Conservation (phyloP, 148 eudicot genomes). For the Persicaria maculosa region DNA sequence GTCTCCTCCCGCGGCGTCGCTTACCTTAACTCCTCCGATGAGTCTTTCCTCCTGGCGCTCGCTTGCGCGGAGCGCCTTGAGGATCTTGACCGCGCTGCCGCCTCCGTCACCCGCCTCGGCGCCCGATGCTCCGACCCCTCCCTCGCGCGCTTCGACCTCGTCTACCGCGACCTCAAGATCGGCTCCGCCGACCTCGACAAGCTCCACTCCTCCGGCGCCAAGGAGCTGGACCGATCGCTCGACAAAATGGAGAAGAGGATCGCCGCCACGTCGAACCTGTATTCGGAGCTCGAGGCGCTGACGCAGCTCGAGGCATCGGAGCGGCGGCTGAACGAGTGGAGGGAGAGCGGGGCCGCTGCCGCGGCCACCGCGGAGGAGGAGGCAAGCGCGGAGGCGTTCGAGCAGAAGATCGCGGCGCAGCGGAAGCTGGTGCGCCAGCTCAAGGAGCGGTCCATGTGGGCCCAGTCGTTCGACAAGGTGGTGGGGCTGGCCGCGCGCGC, state of each 20-base stretch:
- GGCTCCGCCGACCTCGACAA: slow-evolving; percentile 42
- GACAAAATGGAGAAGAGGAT: slow-evolving; percentile 52
- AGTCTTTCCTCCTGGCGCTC: slow-evolving; percentile 45
- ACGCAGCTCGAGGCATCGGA: slow-evolving; percentile 53
- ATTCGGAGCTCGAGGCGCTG: slow-evolving; percentile 38
- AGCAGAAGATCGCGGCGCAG: slow-evolving; percentile 41
- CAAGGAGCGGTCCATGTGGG: slow-evolving; percentile 60
- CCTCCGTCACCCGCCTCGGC: slow-evolving; percentile 44
- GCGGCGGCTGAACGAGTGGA: slow-evolving; percentile 40
- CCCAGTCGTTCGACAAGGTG: slow-evolving; percentile 41
- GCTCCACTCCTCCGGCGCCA: slow-evolving; percentile 31
- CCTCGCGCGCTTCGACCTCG: slow-evolving; percentile 36
- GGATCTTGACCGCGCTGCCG: slow-evolving; percentile 60
- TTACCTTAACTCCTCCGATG: slow-evolving; percentile 51
- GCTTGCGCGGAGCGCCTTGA: slow-evolving; percentile 80
- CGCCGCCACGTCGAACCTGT: slow-evolving; percentile 32
- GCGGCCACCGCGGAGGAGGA: background rate
- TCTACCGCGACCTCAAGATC: slow-evolving; percentile 47
- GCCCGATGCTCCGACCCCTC: slow-evolving; percentile 45
- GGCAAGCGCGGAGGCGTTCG: slow-evolving; percentile 36
- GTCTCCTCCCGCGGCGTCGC: slow-evolving; percentile 40
- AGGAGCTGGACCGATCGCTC: slow-evolving; percentile 31
- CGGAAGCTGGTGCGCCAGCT: slow-evolving; percentile 45
- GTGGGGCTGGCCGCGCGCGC: slow-evolving; percentile 47
- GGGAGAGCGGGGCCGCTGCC: slow-evolving; percentile 3